These are phyloP conservation scores for Tricharina praecox DNA, from an alignment of 495 filamentous ascomycete species.

Conservation along the genomic window DNA sequence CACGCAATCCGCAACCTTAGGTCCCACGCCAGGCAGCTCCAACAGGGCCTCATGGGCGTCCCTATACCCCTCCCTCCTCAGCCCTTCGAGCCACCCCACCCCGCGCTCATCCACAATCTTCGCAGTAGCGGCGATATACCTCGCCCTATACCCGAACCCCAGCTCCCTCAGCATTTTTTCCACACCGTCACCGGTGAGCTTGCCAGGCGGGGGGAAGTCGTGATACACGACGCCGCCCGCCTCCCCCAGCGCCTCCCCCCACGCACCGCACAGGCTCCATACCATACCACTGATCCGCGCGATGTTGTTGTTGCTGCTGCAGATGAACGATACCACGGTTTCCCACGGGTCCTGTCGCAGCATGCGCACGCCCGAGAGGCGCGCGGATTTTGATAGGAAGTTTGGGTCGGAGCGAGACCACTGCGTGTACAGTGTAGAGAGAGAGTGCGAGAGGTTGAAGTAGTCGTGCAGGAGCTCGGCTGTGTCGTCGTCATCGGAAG, in stretches of 20 bases:
- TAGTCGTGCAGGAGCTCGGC: constrained; percentile 55
- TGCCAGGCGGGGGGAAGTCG: constrained; percentile 66
- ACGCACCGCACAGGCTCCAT: constrained; percentile 72
- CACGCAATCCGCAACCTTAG: constrained; percentile 94
- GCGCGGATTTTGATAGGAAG: constrained; percentile 71
- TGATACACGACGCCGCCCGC: constrained; percentile 48
- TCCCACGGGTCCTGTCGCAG: constrained; percentile 94
- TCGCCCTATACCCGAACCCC: constrained; percentile 89
- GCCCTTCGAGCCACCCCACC: constrained; percentile 53
- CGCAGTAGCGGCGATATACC: constrained; percentile 77
- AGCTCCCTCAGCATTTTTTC: constrained; percentile 63
- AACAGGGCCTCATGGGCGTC: constrained; percentile 69
- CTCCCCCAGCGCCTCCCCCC: constrained; percentile 58
- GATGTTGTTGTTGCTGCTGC: constrained; percentile 98
- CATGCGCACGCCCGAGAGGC: constrained; percentile 86
- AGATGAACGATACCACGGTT: constrained; percentile 83
- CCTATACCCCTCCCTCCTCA: constrained; percentile 54
- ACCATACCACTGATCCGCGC: constrained; percentile 90
- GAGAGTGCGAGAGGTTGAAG: constrained; percentile 59
- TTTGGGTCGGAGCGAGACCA: constrained; percentile 78
- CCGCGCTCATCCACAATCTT: constrained; percentile 49
- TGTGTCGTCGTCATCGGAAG: constrained; percentile 41
- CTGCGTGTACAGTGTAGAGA: constrained; percentile 60
- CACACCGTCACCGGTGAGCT: constrained; percentile 48
- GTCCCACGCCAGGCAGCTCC: constrained; percentile 68